Evolutionary conservation across 768 basidiomycete species (phyloP), one percentile per base, ranked within the genome.

Genomic region (Pleurotus pulmonarius): DNA sequence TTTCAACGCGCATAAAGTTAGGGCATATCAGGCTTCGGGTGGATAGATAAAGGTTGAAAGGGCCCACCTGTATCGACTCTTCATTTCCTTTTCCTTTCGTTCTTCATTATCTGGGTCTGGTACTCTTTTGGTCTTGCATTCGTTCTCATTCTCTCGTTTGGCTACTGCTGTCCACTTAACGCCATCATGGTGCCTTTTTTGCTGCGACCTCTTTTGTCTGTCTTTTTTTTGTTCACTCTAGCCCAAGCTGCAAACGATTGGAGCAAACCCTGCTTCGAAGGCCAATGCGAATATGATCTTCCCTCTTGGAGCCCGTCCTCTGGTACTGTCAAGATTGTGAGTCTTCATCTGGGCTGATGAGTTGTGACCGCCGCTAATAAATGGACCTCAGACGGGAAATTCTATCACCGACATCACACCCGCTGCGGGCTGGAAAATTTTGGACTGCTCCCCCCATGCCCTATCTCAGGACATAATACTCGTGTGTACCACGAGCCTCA

Each of bases 231-330:
- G 41, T 8, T 12, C 7, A 8, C 41, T 43, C 5, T 43, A 1
- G 48, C 37, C n/a, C 29, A 16, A 12, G 49, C 26, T 11, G 49
- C 49, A 2, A 65, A 64, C 55, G 67, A 68, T 55, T 67, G 65
- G 65, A 40, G 54, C 13, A 58, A 56, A 20, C 65, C 67, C 9
- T 68, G 67, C 43, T 60, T 65, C 18, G 37, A 63, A 12, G 67
- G 67, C 26, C 43, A 46, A 24, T 68, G 67, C 47, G 54, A 58
- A 15, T 68, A 66, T 47, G 58, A 61, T 29, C 48, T 63, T 24
- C 59, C 60, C 18, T 7, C n/a, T 5, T 2, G 6, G 5, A 18
- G 15, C 20, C 15, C 20, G 22, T 20, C 49, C n/a, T 49, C 49
- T 37, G 49, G 49, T 8, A 49, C 26, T n/a, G 25, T 49, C 26